Percentiles rank a stretch among this genome's conserved stretches.
These are phyloP conservation scores for Cylindrodendrum hubeiense DNA, from an alignment of 2,329 filamentous ascomycete genomes.

Conservation along the genomic window DNA sequence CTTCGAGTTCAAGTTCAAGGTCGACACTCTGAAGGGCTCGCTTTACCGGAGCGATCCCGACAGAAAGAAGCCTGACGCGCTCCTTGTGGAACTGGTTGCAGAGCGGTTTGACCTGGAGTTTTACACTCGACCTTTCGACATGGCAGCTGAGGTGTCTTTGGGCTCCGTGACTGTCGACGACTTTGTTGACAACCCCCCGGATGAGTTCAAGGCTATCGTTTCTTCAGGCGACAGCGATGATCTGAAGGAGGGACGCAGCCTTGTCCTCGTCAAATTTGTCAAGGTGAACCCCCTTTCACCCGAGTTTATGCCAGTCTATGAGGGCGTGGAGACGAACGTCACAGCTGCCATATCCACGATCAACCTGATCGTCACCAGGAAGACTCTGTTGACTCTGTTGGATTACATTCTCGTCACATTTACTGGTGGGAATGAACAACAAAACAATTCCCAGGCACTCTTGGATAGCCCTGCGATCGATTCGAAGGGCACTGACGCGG, in stretches of 20 bases:
- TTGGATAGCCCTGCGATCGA: conserved; percentile 52
- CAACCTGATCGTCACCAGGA: conserved; percentile 93
- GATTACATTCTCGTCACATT: conserved; percentile 97
- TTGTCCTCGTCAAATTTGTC: conserved; percentile 90
- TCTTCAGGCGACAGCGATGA: conserved; percentile 83
- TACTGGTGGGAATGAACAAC: conserved; percentile 67
- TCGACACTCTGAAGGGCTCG: conserved; percentile 93
- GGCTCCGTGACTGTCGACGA: conserved; percentile 92
- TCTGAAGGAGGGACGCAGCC: conserved; percentile 79
- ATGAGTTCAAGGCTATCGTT: conserved; percentile 98
- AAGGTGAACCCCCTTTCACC: conserved; percentile 92
- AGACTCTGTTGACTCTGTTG: conserved; percentile 89
- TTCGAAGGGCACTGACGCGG: conserved; percentile 53
- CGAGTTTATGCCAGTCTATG: conserved; percentile 91
- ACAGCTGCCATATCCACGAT: conserved; percentile 94
- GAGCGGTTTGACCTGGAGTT: conserved; percentile 90
- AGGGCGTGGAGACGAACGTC: conserved; percentile 93
- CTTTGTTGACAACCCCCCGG: conserved; percentile 88
- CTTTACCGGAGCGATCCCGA: conserved; percentile 89
- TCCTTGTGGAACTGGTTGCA: conserved; percentile 92
- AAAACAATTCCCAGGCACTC: conserved; percentile 51
- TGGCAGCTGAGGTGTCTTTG: conserved; percentile 91
- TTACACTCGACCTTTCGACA: conserved; percentile 89
- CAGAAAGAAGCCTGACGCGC: conserved; percentile 78
- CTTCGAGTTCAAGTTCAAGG: conserved; percentile 97